Percentiles rank a stretch among this genome's conserved stretches.
Conservation (phyloP, 2,329 filamentous ascomycete genomes). For the Ceratocystis ficicola region DNA sequence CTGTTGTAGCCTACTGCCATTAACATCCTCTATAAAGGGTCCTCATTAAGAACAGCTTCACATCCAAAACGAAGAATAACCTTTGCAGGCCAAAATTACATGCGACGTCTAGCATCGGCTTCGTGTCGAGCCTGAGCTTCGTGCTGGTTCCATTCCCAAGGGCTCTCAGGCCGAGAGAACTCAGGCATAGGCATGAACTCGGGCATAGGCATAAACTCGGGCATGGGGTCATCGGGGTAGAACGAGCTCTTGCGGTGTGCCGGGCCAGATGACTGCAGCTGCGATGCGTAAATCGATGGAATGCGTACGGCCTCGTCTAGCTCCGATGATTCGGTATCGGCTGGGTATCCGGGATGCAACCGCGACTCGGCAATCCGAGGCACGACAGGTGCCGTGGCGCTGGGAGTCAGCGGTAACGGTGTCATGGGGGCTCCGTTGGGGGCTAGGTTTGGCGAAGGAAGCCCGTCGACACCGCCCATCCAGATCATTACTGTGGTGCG, state of each 20-base stretch:
- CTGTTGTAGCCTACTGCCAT: not conserved
- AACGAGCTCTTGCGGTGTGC: slow-evolving; percentile 8
- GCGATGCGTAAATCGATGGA: slow-evolving; percentile 10
- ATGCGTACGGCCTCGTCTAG: slow-evolving; percentile 14
- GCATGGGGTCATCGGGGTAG: slow-evolving; percentile 7
- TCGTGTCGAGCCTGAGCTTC: slow-evolving; percentile 1
- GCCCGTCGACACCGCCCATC: slow-evolving; percentile 17
- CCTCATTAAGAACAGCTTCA: not conserved
- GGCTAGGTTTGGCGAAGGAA: slow-evolving; percentile 2
- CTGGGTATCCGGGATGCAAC: not conserved
- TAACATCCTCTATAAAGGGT: not conserved
- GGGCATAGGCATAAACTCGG: not conserved
- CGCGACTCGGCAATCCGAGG: not conserved
- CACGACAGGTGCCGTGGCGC: slow-evolving; percentile 1
- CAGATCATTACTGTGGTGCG: slow-evolving; percentile 19
- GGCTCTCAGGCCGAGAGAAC: slow-evolving; percentile 12
- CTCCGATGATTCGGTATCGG: not conserved
- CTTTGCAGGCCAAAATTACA: not conserved
- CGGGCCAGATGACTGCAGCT: not conserved
- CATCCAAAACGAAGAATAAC: not conserved
- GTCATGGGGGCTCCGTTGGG: not conserved
- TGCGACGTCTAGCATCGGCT: not conserved
- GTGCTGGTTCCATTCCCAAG: slow-evolving; percentile 17
- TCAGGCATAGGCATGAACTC: not conserved
- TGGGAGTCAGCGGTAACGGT: slow-evolving; percentile 11